Percentiles rank a stretch among this genome's conserved stretches.
These are phyloP conservation scores for Arctium minus DNA, from an alignment of 129 eudicot genomes.

Conservation along the genomic window DNA sequence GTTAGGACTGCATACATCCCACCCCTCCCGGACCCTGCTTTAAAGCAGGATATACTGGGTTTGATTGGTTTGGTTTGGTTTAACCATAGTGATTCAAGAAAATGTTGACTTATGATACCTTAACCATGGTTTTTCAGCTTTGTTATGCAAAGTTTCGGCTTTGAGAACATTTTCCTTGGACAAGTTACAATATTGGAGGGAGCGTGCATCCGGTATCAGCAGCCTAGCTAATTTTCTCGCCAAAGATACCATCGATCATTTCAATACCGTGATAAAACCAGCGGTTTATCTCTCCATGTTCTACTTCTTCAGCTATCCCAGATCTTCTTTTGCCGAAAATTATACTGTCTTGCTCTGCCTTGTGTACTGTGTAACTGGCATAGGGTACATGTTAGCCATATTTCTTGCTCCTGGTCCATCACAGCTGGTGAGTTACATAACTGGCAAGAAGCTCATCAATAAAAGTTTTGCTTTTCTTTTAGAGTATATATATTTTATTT, in stretches of 20 bases:
- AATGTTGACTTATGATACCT: not conserved
- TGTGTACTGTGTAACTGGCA: conserved; percentile 90
- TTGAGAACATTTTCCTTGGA: conserved; percentile 83
- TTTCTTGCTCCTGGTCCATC: conserved; percentile 93
- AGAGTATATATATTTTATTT: not conserved
- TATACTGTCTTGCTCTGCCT: conserved; percentile 76
- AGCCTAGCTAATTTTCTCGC: conserved; percentile 85
- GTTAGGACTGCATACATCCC: too few relatives aligned
- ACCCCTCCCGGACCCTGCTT: too few relatives aligned
- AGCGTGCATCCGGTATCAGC: conserved; percentile 84
- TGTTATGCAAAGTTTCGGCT: conserved; percentile 86
- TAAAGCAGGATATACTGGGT: not conserved
- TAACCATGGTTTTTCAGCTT: conserved; percentile 47
- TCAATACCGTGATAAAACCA: conserved; percentile 75
- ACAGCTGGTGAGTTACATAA: conserved; percentile 60
- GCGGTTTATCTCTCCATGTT: conserved; percentile 82
- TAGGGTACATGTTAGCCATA: conserved; percentile 81
- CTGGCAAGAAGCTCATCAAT: not conserved
- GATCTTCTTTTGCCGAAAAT: conserved; percentile 76
- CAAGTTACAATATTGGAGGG: conserved; percentile 87
- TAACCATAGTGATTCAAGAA: not conserved
- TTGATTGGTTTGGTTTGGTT: not conserved
- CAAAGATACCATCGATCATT: conserved; percentile 78
- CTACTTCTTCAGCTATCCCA: conserved; percentile 82
- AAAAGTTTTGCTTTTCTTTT: not conserved